Evolutionary conservation across 768 basidiomycete species (phyloP).

Genomic region (Tricholoma sp.): DNA sequence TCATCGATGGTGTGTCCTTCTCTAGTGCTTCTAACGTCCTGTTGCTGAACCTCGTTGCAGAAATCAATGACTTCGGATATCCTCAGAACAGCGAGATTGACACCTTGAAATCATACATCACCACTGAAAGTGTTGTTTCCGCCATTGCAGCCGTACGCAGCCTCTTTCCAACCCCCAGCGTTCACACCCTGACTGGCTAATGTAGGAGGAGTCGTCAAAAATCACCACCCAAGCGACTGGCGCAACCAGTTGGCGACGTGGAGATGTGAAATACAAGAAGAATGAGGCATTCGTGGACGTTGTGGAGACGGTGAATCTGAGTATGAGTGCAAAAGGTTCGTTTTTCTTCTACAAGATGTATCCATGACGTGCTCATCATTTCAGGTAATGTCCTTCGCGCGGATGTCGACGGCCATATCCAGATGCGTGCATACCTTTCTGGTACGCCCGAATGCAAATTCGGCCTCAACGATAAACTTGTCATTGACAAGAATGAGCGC

Average conservation of each 20-base stretch:
- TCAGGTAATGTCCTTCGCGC: constrained; percentile 87
- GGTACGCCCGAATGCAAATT: constrained; percentile 99
- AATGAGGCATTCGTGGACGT: constrained; percentile 99
- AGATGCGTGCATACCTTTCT: constrained; percentile 95
- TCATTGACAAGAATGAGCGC: constrained; percentile 81
- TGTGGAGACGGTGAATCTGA: constrained; percentile 91
- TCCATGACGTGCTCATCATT: constrained; percentile 1
- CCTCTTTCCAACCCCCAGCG: neutral
- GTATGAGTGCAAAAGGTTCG: constrained; percentile 95
- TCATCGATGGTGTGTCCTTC: constrained; percentile 80
- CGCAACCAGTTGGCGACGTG: constrained; percentile 90
- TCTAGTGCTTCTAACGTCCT: neutral
- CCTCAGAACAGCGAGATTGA: constrained; percentile 99
- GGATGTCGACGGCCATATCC: constrained; percentile 95
- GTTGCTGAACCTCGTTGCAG: constrained; percentile 26
- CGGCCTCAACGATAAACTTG: constrained; percentile 96
- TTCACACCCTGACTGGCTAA: constrained; percentile 1
- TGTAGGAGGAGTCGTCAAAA: constrained; percentile 92
- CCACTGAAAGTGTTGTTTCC: constrained; percentile 91
- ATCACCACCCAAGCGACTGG: constrained; percentile 98
- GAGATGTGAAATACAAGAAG: constrained; percentile 98
- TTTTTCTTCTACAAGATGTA: neutral
- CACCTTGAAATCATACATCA: constrained; percentile 96
- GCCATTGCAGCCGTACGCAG: constrained; percentile 72
- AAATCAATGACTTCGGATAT: constrained; percentile 98